phyloP scores from a whole-genome alignment of 164 flowering plant species.

The Stephania japonica region DNA sequence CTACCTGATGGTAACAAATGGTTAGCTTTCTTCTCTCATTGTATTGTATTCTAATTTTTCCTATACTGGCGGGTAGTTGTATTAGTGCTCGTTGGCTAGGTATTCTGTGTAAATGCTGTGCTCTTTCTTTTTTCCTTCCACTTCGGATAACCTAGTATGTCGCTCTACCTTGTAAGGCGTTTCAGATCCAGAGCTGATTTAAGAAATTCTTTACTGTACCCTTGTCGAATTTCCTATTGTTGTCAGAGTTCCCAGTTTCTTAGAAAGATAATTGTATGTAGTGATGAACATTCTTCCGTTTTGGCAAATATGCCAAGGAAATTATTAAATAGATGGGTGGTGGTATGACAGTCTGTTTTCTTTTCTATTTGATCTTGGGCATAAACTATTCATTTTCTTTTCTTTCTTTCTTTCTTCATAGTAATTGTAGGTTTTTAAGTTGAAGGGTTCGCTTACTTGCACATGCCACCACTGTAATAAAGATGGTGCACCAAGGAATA shows the following conservation, averaged over 20 bases:
- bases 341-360: not conserved
- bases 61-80: not conserved
- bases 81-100: not conserved
- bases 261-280: not conserved
- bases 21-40: not conserved
- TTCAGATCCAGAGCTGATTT: not conserved
- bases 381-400: too few relatives aligned
- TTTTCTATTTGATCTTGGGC: not conserved
- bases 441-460: too few relatives aligned
- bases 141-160: not conserved
- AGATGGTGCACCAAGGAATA: too few relatives aligned
- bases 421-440: too few relatives aligned
- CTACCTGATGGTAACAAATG: not conserved
- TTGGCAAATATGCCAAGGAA: not conserved
- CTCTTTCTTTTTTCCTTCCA: not conserved
- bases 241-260: not conserved
- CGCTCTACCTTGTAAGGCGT: not conserved
- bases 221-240: not conserved
- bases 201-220: not conserved
- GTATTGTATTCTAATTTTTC: not conserved
- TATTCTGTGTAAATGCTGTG: not conserved
- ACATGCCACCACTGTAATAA: too few relatives aligned
- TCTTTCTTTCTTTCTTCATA: too few relatives aligned
- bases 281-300: not conserved
- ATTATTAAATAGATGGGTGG: too few relatives aligned